Base-by-base conservation (phyloP, 1,284 basidiomycete species). In the Puccinia polysora region DNA sequence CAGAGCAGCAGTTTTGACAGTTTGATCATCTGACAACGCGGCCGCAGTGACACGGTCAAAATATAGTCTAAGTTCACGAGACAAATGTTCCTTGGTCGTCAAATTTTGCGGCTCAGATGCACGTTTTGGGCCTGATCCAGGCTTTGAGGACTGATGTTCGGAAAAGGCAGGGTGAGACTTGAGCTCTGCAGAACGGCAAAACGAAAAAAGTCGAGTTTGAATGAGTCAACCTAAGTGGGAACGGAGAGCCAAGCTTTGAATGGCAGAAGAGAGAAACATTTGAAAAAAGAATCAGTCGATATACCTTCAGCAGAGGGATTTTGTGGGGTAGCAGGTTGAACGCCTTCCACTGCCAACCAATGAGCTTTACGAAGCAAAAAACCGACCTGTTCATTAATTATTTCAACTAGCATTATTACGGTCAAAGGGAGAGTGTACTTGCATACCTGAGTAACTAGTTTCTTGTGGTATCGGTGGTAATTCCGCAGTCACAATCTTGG, bases 281-380 rank as follows among this genome's bases (percentile, higher is more conserved):
- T n/a, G 74, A 18, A 25, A 67, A 50, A n/a, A 65, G 18, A 18
- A 58, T 58, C 7, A 69, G 53, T 52, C 60, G 36, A 47, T 63
- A 59, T 55, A 76, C 59, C 68, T 15, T 80, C 77, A 18, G 82
- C 82, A 1, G 91, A 89, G 0, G 96, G 96, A 78, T 98, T 99
- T 80, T 98, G 93, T 5, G 93, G 91, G 50, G 97, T 90, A 18
- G 94, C 86, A 0, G 96, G 95, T 79, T 98, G 95, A 2, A 99
- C 90, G 43, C 96, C 95, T 79, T 99, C 95, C 28, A 98, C 91
- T 0, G 95, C 94, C 25, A 99, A 84, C 96, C 95, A 98, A 79
- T 98, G 95, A 3, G 93, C 91, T 28, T 38, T n/a, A 45, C 45
- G 30, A 50, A 7, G n/a, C 36, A n/a, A 55, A 28, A 4, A 25